Conservation (phyloP, 169 alveolate genomes). For the Perkinsus marinus region DNA sequence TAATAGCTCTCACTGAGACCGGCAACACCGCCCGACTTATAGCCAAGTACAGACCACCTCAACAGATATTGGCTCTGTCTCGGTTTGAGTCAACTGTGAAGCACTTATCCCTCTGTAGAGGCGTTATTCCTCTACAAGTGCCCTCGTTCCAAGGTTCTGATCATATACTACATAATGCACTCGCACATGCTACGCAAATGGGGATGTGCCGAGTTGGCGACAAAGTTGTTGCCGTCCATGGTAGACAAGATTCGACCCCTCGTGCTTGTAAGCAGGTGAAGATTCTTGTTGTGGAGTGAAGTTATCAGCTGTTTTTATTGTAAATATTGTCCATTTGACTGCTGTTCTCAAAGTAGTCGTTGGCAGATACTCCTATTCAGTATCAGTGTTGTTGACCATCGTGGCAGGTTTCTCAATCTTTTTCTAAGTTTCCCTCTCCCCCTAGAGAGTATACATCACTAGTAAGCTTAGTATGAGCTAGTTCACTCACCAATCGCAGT, state of each 20-base stretch:
- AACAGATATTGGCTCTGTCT: slow-evolving; percentile 78
- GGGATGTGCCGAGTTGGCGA: slow-evolving; percentile 74
- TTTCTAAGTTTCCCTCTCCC: too few relatives aligned
- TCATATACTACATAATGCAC: too few relatives aligned
- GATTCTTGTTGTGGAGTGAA: slow-evolving; percentile 49
- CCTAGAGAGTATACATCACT: too few relatives aligned
- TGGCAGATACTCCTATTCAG: too few relatives aligned
- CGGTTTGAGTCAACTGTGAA: slow-evolving; percentile 70
- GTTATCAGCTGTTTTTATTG: too few relatives aligned
- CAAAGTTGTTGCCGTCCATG: slow-evolving; percentile 80
- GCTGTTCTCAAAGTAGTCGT: too few relatives aligned
- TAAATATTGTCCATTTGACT: too few relatives aligned
- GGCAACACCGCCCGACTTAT: slow-evolving; percentile 88
- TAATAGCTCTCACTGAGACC: slow-evolving; percentile 86
- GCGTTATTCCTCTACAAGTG: slow-evolving; percentile 74
- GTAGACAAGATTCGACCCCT: slow-evolving; percentile 80
- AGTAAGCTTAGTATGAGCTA: too few relatives aligned
- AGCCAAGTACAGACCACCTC: slow-evolving; percentile 85
- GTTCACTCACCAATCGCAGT: too few relatives aligned
- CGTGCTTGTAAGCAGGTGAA: slow-evolving; percentile 81
- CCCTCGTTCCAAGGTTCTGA: slow-evolving; percentile 37
- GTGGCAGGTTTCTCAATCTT: too few relatives aligned
- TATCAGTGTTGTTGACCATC: too few relatives aligned
- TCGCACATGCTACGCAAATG: slow-evolving; percentile 77
- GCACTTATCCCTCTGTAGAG: slow-evolving; percentile 76